A percentile compares a stretch with the other conserved stretches of the same genome.
These are phyloP conservation scores for Nannochloropsis granulata DNA, from an alignment of 108 stramenopile species.

Conservation along the genomic window DNA sequence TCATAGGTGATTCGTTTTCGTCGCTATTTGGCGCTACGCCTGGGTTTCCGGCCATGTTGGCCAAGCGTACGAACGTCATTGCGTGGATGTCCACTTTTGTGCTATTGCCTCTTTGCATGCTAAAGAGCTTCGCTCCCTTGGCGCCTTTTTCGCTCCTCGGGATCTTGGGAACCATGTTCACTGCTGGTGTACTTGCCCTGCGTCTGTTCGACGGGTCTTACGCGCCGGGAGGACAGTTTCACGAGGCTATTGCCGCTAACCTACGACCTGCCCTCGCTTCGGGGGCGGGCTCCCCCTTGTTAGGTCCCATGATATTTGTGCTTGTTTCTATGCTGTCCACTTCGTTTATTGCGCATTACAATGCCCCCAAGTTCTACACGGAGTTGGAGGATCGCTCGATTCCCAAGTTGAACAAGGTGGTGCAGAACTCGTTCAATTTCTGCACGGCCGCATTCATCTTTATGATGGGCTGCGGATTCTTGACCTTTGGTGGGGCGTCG, in stretches of 20 bases:
- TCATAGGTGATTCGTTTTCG: conserved; percentile 63
- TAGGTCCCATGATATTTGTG: conserved; percentile 62
- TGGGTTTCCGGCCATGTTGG: conserved; percentile 22
- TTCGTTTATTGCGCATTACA: conserved; percentile 89
- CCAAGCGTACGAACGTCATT: not conserved
- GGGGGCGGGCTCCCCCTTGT: conserved; percentile 30
- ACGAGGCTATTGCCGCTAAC: conserved; percentile 46
- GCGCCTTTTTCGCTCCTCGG: conserved; percentile 63
- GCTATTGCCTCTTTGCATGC: conserved; percentile 73
- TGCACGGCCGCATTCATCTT: conserved; percentile 52
- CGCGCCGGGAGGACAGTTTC: conserved; percentile 47
- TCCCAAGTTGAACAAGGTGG: conserved; percentile 61
- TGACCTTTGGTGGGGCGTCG: conserved; percentile 71
- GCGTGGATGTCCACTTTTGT: conserved; percentile 24
- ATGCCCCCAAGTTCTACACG: conserved; percentile 79
- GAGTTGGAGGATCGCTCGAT: conserved; percentile 81
- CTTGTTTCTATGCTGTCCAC: conserved; percentile 82
- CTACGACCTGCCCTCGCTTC: not conserved
- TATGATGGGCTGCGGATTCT: conserved; percentile 65
- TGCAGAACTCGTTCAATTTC: conserved; percentile 53
- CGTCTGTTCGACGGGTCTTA: conserved; percentile 48
- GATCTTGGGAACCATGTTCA: conserved; percentile 25
- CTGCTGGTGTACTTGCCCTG: conserved; percentile 15
- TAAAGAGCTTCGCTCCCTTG: conserved; percentile 62
- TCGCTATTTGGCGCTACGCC: conserved; percentile 35